phyloP scores from a whole-genome alignment of 2,329 filamentous ascomycete species.

The Nemania diffusa region DNA sequence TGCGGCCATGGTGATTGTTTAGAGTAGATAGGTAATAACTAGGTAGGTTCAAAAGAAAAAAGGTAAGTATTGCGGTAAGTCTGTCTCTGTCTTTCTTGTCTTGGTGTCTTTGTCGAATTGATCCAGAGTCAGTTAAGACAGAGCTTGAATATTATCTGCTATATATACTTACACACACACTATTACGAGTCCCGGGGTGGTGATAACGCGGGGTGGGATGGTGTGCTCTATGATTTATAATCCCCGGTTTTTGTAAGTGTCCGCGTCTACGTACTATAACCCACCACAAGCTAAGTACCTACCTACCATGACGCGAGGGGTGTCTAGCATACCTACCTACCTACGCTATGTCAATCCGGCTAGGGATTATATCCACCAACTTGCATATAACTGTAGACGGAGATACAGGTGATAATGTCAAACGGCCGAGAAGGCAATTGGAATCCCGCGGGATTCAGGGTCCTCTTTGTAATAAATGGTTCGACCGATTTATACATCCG shows the following conservation, averaged over 20 bases:
- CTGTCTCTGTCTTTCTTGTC: too few species aligned
- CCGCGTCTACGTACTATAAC: too few species aligned
- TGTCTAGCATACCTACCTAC: neutral
- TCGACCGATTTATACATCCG: neutral
- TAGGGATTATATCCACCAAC: neutral
- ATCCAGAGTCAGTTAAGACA: too few species aligned
- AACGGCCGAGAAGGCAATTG: neutral
- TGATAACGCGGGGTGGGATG: slow-evolving; percentile 25
- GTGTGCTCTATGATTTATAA: slow-evolving; percentile 32
- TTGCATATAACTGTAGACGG: neutral
- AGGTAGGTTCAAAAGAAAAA: too few species aligned
- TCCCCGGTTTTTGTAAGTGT: neutral
- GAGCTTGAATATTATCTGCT: too few species aligned
- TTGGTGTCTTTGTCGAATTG: too few species aligned
- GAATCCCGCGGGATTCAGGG: neutral
- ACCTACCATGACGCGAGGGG: too few species aligned
- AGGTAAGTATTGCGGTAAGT: neutral
- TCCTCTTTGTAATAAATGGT: neutral
- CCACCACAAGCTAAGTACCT: neutral
- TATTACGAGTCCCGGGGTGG: neutral
- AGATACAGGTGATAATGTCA: neutral
- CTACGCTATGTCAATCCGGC: neutral
- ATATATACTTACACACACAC: neutral
- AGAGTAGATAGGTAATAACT: neutral
- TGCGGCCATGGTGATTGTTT: slow-evolving; percentile 36